A percentile compares a stretch with the other conserved stretches of the same genome.
These are phyloP conservation scores for Wickerhamiella bombiphila DNA, from an alignment of 805 yeast genomes.

Conservation along the genomic window DNA sequence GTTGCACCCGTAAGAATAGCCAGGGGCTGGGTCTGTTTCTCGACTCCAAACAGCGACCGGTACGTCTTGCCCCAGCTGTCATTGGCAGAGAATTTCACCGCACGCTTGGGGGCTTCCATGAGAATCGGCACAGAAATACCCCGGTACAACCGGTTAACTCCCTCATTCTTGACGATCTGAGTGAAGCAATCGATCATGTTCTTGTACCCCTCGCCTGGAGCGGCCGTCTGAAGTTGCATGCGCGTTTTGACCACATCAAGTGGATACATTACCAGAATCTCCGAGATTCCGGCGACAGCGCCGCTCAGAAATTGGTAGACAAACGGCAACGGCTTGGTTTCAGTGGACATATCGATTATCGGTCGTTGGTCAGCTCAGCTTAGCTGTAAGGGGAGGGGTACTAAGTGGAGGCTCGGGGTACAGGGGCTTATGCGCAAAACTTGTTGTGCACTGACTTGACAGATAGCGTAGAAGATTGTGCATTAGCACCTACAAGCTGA, in stretches of 20 bases:
- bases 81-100: conserved; percentile 95
- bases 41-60: conserved; percentile 52
- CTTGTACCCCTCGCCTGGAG: conserved; percentile 39
- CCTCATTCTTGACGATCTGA: conserved; percentile 78
- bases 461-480: too few species aligned
- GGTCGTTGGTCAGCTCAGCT: not conserved
- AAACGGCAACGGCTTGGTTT: conserved; percentile 44
- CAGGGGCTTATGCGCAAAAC: too few species aligned
- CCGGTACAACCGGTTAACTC: conserved; percentile 67
- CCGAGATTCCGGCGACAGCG: conserved; percentile 95
- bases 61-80: conserved; percentile 90
- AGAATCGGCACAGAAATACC: conserved; percentile 93
- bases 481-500: too few species aligned
- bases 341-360: not conserved
- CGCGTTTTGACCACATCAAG: conserved; percentile 94
- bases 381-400: not conserved
- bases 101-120: conserved; percentile 99
- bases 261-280: conserved; percentile 90
- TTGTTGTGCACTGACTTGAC: too few species aligned
- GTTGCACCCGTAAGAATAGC: conserved; percentile 92
- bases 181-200: conserved; percentile 76
- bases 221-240: conserved; percentile 66
- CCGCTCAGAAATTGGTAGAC: conserved; percentile 82
- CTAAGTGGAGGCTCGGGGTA: too few species aligned
- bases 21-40: conserved; percentile 60